These are phyloP conservation scores for Pulveroboletus ravenelii DNA, from an alignment of 768 basidiomycete genomes.

Conservation along the genomic window DNA sequence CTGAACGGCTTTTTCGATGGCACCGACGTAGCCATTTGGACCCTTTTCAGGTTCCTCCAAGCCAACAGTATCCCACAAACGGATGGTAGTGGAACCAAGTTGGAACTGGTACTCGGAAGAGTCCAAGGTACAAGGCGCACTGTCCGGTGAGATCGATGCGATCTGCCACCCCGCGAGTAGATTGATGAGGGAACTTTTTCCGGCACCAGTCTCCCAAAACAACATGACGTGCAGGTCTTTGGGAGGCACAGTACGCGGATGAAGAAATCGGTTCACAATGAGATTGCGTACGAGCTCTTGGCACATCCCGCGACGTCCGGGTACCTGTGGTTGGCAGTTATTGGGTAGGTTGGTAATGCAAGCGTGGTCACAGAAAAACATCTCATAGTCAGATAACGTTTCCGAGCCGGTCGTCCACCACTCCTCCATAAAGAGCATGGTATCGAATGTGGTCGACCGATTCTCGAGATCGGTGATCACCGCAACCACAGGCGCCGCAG, in stretches of 20 bases:
- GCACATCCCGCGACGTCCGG: constrained; percentile 18
- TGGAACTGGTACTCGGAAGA: constrained; percentile 24
- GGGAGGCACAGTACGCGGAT: constrained; percentile 12
- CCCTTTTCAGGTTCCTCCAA: constrained; percentile 27
- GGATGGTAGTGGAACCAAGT: constrained; percentile 21
- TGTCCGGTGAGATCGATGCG: constrained; percentile 21
- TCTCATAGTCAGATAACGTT: constrained; percentile 24
- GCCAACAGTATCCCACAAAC: constrained; percentile 33
- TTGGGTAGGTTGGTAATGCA: constrained; percentile 35
- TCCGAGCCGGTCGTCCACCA: constrained; percentile 37
- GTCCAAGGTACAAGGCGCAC: constrained; percentile 33
- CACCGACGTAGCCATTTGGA: constrained; percentile 18
- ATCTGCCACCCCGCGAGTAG: constrained; percentile 25
- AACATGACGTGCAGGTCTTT: constrained; percentile 33
- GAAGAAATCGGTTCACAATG: constrained; percentile 13
- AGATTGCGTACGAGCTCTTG: constrained; percentile 17
- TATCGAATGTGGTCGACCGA: constrained; percentile 7
- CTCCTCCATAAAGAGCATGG: constrained; percentile 26
- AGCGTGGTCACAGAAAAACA: constrained; percentile 32
- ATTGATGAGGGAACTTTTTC: constrained; percentile 26
- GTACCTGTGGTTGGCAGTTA: constrained; percentile 16
- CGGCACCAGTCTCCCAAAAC: constrained; percentile 35
- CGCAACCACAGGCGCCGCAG: constrained; percentile 22
- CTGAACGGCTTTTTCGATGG: constrained; percentile 27
- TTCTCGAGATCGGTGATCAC: constrained; percentile 32